These are phyloP conservation scores for Mortierella sp. DNA, from an alignment of 371 early-diverging fungal species.

Conservation along the genomic window DNA sequence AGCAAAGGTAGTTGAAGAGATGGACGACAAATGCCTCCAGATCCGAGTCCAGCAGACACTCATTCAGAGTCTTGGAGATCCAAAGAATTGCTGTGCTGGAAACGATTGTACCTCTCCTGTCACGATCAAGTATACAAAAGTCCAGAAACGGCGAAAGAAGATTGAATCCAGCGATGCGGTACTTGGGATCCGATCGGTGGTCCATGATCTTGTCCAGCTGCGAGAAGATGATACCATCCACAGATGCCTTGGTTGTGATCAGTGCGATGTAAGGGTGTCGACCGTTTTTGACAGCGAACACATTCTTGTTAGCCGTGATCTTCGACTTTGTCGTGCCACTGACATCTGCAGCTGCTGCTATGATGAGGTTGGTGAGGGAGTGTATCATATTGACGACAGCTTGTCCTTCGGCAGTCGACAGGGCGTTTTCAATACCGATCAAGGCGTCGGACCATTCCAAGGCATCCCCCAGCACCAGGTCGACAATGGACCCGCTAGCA, in stretches of 20 bases:
- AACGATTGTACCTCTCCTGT: slow-evolving; percentile 15
- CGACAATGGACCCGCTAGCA: slow-evolving; percentile 27
- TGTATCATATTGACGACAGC: slow-evolving; percentile 39
- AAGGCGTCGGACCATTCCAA: slow-evolving; percentile 40
- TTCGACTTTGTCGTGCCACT: neutral
- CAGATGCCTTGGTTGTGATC: slow-evolving; percentile 17
- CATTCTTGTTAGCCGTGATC: slow-evolving; percentile 10
- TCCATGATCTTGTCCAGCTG: slow-evolving; percentile 37
- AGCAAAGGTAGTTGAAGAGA: slow-evolving; percentile 39
- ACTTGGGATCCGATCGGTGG: slow-evolving; percentile 18
- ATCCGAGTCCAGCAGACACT: slow-evolving; percentile 24
- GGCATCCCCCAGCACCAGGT: slow-evolving; percentile 16
- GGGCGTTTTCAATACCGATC: slow-evolving; percentile 43
- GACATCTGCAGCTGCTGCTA: slow-evolving; percentile 25
- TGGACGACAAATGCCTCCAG: slow-evolving; percentile 19
- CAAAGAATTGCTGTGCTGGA: slow-evolving; percentile 26
- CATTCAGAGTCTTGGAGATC: slow-evolving; percentile 35
- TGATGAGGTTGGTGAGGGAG: slow-evolving; percentile 28
- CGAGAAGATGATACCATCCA: slow-evolving; percentile 25
- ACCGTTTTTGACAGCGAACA: slow-evolving; percentile 37
- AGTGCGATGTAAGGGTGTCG: slow-evolving; percentile 46
- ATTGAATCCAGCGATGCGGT: slow-evolving; percentile 31
- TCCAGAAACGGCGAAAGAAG: slow-evolving; percentile 39
- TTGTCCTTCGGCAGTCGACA: slow-evolving; percentile 34
- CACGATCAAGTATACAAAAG: slow-evolving; percentile 41